These are phyloP conservation scores for Astrephomene gubernaculifera DNA, from an alignment of 139 green algal genomes.

Conservation along the genomic window DNA sequence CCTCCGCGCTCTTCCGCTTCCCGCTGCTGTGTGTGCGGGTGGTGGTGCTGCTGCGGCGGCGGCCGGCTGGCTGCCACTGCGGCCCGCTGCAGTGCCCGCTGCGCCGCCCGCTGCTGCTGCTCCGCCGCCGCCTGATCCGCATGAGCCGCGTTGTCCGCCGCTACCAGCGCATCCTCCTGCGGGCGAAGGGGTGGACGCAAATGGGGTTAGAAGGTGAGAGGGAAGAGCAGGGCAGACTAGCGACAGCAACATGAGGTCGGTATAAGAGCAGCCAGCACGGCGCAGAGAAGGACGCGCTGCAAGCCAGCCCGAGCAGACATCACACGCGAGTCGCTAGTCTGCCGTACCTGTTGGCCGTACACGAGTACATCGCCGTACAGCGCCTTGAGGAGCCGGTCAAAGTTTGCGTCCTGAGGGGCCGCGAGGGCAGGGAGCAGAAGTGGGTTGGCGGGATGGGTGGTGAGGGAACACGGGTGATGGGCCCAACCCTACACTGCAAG, in stretches of 20 bases:
- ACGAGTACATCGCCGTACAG: background rate
- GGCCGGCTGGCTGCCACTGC: no score
- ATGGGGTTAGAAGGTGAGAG: background rate
- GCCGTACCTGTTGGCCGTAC: background rate
- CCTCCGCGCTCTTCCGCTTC: background rate
- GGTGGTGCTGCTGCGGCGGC: no score
- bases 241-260: no score
- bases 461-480: no score
- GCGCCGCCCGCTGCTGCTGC: background rate
- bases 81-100: background rate
- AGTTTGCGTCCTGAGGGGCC: background rate
- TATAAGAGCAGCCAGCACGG: no score
- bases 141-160: background rate
- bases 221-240: background rate
- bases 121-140: background rate
- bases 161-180: background rate
- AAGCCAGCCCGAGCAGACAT: no score
- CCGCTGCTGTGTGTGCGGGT: background rate
- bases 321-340: no score
- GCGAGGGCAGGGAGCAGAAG: no score
- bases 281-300: no score
- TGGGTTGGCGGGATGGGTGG: no score
- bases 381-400: background rate
- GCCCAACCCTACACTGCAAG: no score
- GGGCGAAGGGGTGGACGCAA: background rate